A percentile compares a stretch with the other conserved stretches of the same genome.
Evolutionary conservation across 345 rosid species (phyloP).

Genomic region (Lepidium aucheri): DNA sequence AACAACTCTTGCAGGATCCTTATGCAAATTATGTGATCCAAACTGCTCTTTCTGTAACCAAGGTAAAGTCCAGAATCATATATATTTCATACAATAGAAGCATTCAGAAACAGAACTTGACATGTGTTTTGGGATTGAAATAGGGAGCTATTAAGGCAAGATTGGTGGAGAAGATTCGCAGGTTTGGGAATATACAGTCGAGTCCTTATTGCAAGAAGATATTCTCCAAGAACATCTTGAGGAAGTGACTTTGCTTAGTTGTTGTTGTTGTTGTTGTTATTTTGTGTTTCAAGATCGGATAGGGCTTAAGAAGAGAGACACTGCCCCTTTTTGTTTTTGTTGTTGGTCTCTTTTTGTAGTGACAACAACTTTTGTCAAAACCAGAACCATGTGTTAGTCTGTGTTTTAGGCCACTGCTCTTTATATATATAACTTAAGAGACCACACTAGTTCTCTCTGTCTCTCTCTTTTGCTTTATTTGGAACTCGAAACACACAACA

Average conservation of each 20-base stretch:
- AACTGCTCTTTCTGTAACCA: constrained; percentile 51
- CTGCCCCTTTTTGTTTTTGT: constrained; percentile 2
- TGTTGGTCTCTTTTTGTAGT: constrained; percentile 5
- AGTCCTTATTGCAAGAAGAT: constrained; percentile 74
- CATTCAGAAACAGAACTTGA: neutral
- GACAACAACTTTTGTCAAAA: constrained; percentile 6
- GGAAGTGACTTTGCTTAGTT: constrained; percentile 28
- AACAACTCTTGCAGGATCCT: constrained; percentile 63
- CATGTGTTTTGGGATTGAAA: neutral
- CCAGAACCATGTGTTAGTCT: neutral
- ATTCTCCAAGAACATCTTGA: constrained; percentile 46
- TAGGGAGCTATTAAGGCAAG: constrained; percentile 47
- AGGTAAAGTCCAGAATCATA: constrained; percentile 26
- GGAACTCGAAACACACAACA: constrained; percentile 9
- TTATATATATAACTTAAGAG: neutral
- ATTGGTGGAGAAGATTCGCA: constrained; percentile 42
- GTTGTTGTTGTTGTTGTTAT: neutral
- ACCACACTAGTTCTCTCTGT: constrained; percentile 5
- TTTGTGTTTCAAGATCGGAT: neutral
- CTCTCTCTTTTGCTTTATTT: constrained; percentile 17
- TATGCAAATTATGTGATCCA: constrained; percentile 75
- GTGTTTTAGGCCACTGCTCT: neutral
- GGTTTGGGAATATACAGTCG: constrained; percentile 35
- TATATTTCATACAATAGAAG: neutral
- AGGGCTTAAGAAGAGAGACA: neutral